A percentile compares a stretch with the other conserved stretches of the same genome.
Conservation (phyloP, 2,329 filamentous ascomycete genomes). For the Fusarium multiceps region DNA sequence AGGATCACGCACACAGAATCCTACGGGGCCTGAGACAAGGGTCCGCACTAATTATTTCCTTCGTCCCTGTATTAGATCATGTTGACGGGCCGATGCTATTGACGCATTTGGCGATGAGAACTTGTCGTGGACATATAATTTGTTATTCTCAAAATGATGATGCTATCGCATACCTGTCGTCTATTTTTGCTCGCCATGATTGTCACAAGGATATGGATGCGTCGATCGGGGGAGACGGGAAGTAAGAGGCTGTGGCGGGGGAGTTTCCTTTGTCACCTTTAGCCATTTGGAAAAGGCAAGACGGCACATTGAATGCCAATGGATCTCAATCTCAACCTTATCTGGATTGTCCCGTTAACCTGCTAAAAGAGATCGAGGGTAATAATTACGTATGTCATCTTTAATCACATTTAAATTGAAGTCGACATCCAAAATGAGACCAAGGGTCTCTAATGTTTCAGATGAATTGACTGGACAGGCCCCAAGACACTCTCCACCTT, state of each 20-base stretch:
- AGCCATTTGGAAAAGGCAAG: neutral
- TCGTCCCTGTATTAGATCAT: neutral
- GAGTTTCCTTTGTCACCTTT: neutral
- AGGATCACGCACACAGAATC: neutral
- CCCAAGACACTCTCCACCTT: neutral
- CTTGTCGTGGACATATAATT: neutral
- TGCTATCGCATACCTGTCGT: neutral
- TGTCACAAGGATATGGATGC: conserved; percentile 23
- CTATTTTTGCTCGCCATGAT: neutral
- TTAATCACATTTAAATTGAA: conserved; percentile 1
- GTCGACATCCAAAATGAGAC: neutral
- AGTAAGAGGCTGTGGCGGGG: conserved; percentile 5
- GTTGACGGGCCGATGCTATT: conserved; percentile 19
- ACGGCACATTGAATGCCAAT: neutral
- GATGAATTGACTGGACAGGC: conserved; percentile 20
- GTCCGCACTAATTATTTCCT: conserved; percentile 12
- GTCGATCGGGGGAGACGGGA: conserved; percentile 4
- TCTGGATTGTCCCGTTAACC: neutral
- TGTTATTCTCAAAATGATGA: neutral
- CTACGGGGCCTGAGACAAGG: conserved; percentile 1
- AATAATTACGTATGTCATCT: neutral
- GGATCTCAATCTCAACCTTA: neutral
- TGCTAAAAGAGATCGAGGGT: neutral
- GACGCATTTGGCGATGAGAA: neutral
- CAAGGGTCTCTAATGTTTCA: conserved; percentile 27